Base-by-base conservation (phyloP, 768 basidiomycete genomes). In the Gelatoporia subvermispora region DNA sequence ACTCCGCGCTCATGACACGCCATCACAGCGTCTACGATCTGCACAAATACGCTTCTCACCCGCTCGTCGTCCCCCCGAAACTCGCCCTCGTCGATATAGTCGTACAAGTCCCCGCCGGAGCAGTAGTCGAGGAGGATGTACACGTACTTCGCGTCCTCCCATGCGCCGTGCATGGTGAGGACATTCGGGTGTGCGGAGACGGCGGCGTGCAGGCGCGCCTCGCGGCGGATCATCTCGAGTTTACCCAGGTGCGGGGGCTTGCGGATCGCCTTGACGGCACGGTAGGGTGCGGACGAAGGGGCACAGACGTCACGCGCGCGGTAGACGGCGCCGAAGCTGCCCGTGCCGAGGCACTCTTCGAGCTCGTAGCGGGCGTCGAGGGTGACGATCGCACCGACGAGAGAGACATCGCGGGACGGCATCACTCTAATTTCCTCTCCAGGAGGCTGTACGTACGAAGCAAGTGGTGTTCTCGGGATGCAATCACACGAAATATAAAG, bases 1-100 rank as follows among this genome's bases (percentile, higher is more conserved):
- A 98, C 93, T 55, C 93, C 93, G 68, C 95, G 60, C 28, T 61
- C 56, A 57, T 79, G 78, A 54, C 72, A 73, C 53, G 72, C 69
- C 45, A 72, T 65, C 56, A 81, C 71, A 7, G 77, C 72, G 56
- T 77, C 75, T 52, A 79, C 47, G 55, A 81, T 72, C 54, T 79
- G 78, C 21, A 75, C 57, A 64, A 78, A 81, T 39, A 76, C 72
- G 18, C 56, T 53, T 41, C 67, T 70, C 61, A 78, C 72, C 49
- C 77, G 65, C 8, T 57, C 57, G 62, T 76, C 73, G 43, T 74
- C 70, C 43, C 65, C 48, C 51, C 70, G 75, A 54, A 62, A 40
- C 35, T 55, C 49, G 16, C 53, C 47, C 35, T 56, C 56, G 57
- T 72, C 72, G 67, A 74, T 71, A 15, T 67, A 65, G 61, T 43